Base-by-base conservation (phyloP, 306 rosid species). In the Prunus dulcis region DNA sequence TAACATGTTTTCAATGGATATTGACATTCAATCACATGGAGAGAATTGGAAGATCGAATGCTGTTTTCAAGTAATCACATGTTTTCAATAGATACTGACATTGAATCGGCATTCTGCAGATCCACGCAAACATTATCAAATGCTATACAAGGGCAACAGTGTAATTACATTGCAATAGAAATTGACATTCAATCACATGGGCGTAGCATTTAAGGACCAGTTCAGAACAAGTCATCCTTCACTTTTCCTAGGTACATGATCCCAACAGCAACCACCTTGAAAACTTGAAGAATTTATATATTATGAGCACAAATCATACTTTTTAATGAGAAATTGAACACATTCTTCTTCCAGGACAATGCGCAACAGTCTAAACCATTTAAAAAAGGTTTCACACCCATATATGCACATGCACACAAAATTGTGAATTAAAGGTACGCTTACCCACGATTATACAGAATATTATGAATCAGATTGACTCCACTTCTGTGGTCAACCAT, bases 401-500 rank as follows among this genome's bases (percentile, higher is more conserved):
- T 43, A 17, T 9, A 9, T 14, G 23, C 46, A 55, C 20, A 69
- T 19, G 13, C 27, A 53, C 9, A 23, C 45, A 53, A 57, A 60
- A 12, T 2, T 46, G 18, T 14, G 32, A 69, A 81, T 12, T 9
- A 61, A 82, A 73, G 76, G 76, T n/a, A 72, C 60, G 43, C 97
- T 87, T 80, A 94, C 98, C 97, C 91, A 80, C 92, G 70, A 80
- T 90, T 94, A 74, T 94, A 91, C 43, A 90, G 80, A 86, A 94
- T 83, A 80, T 90, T 89, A 76, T 85, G 98, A 71, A 94, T 85
- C 87, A 91, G 87, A 85, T 94, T 91, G 73, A 84, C 78, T 78
- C 97, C 96, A 43, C 98, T 91, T 88, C 96, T 94, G 34, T 90
- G 91, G 80, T 94, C 97, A 80, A 90, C 84, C 77, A 87, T 79